These are phyloP conservation scores for Ophiostoma sp. DNA, from an alignment of 2,329 filamentous ascomycete genomes.

Conservation along the genomic window DNA sequence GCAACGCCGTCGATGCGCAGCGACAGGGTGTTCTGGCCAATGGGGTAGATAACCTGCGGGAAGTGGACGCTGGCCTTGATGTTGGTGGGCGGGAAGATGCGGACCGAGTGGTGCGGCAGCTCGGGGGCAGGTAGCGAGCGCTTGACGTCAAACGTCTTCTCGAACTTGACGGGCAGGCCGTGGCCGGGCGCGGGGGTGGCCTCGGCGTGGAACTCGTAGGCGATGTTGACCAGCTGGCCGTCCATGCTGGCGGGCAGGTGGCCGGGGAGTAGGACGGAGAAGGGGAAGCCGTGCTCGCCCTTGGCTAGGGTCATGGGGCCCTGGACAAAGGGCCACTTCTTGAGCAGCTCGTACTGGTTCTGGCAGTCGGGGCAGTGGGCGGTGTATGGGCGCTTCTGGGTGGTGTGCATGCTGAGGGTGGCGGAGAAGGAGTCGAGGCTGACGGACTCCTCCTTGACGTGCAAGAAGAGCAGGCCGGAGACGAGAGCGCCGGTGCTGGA, in stretches of 20 bases:
- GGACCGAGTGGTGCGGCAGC: constrained; percentile 78
- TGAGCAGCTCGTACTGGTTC: constrained; percentile 65
- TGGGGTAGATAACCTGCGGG: constrained; percentile 77
- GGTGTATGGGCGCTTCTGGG: constrained; percentile 76
- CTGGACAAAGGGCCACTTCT: constrained; percentile 71
- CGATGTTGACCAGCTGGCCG: constrained; percentile 64
- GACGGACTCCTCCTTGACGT: constrained; percentile 60
- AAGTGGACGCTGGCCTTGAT: constrained; percentile 81
- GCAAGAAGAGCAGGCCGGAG: constrained; percentile 73
- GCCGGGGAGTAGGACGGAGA: constrained; percentile 79
- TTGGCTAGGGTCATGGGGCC: constrained; percentile 47
- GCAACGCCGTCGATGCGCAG: constrained; percentile 84
- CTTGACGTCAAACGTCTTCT: constrained; percentile 65
- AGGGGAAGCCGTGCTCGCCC: constrained; percentile 74
- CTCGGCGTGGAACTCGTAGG: constrained; percentile 72
- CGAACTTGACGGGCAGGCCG: constrained; percentile 51
- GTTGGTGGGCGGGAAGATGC: constrained; percentile 94
- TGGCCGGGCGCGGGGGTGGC: constrained; percentile 55
- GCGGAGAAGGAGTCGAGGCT: constrained; percentile 70
- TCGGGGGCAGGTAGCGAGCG: constrained; percentile 71
- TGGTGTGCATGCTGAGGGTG: constrained; percentile 62
- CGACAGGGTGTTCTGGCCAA: constrained; percentile 71
- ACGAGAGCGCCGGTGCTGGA: constrained; percentile 78
- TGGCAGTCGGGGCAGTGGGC: constrained; percentile 73
- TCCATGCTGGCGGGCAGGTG: constrained; percentile 80